A percentile compares a stretch with the other conserved stretches of the same genome.
These are phyloP conservation scores for Mucor saturninus DNA, from an alignment of 371 early-diverging fungal species.

Conservation along the genomic window DNA sequence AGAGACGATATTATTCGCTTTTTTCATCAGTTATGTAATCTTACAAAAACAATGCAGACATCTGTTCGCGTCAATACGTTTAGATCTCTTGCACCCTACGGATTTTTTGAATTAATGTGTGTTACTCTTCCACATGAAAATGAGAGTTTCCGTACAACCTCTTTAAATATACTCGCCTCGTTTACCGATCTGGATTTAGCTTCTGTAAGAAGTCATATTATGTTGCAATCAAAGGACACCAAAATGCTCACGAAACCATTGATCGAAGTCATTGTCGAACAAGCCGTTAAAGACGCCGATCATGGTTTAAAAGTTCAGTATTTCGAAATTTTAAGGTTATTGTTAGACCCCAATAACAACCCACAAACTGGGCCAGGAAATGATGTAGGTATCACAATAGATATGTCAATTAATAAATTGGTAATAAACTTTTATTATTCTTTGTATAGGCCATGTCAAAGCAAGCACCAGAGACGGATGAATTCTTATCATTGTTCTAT, in stretches of 20 bases:
- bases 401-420: not conserved
- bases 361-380: slow-evolving; percentile 13
- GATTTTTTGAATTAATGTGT: slow-evolving; percentile 78
- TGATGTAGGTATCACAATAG: slow-evolving; percentile 23
- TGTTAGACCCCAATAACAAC: slow-evolving; percentile 65
- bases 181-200: slow-evolving; percentile 68
- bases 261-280: slow-evolving; percentile 57
- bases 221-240: slow-evolving; percentile 59
- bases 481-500: slow-evolving; percentile 80
- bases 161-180: slow-evolving; percentile 71
- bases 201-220: slow-evolving; percentile 66
- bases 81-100: slow-evolving; percentile 72
- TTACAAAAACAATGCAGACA: slow-evolving; percentile 73
- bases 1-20: slow-evolving; percentile 75
- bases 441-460: slow-evolving; percentile 19
- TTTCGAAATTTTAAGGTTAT: slow-evolving; percentile 71
- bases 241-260: not conserved
- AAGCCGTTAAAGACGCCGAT: slow-evolving; percentile 64
- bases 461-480: slow-evolving; percentile 68
- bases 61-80: slow-evolving; percentile 48
- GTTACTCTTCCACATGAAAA: slow-evolving; percentile 62
- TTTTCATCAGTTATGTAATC: slow-evolving; percentile 73
- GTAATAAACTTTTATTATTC: not conserved
- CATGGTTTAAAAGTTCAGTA: slow-evolving; percentile 71
- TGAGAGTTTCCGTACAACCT: slow-evolving; percentile 58